Conservation (phyloP, 805 yeast genomes). For the Wickerhamomyces bisporus region DNA sequence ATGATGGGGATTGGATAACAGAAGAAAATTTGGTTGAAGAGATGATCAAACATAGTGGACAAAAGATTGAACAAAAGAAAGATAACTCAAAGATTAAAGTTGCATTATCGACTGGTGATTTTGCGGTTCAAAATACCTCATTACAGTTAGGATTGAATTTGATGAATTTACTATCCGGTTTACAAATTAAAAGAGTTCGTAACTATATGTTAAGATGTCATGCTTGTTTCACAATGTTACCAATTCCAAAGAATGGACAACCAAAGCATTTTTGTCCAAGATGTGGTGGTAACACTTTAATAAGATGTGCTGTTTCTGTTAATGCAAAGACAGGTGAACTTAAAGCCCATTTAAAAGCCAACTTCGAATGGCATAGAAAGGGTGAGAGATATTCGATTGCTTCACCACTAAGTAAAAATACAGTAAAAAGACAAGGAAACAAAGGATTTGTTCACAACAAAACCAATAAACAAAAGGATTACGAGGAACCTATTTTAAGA, state of each 20-base stretch:
- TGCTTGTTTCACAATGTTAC: constrained; percentile 85
- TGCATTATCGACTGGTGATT: constrained; percentile 92
- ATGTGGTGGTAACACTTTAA: constrained; percentile 90
- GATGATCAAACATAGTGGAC: constrained; percentile 64
- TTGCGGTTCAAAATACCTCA: constrained; percentile 94
- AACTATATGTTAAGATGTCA: constrained; percentile 96
- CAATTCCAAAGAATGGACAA: constrained; percentile 69
- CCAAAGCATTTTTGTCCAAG: constrained; percentile 88
- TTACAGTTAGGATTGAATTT: constrained; percentile 85
- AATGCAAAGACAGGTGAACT: constrained; percentile 74
- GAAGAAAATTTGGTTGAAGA: constrained; percentile 75
- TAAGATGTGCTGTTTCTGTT: constrained; percentile 87
- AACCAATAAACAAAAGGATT: constrained; percentile 46
- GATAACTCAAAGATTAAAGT: constrained; percentile 46
- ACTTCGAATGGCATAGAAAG: constrained; percentile 89
- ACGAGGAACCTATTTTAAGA: constrained; percentile 53
- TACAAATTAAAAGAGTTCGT: constrained; percentile 77
- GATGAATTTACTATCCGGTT: constrained; percentile 80
- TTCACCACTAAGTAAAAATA: constrained; percentile 79
- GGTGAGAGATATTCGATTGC: constrained; percentile 82
- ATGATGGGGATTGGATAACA: constrained; percentile 92
- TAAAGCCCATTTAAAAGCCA: constrained; percentile 82
- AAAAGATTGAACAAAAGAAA: constrained; percentile 40
- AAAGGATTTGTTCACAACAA: constrained; percentile 75
- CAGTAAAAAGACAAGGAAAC: constrained; percentile 67